Conservation (phyloP, 371 early-diverging fungal genomes). For the Umbelopsis sp. region DNA sequence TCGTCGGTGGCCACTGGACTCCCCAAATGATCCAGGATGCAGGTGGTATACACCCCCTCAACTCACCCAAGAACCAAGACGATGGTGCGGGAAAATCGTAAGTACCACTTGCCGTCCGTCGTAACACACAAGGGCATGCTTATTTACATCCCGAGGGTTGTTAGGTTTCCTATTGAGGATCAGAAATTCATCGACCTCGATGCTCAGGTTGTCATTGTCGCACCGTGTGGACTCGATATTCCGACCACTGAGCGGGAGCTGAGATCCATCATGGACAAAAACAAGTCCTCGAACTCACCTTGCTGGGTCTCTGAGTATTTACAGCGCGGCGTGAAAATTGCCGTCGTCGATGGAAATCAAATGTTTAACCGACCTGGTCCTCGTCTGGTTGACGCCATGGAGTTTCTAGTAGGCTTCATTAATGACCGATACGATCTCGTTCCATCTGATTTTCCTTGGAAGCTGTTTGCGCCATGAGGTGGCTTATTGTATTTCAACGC, state of each 20-base stretch:
- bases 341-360: slow-evolving; percentile 50
- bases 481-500: background rate
- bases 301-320: slow-evolving; percentile 38
- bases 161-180: slow-evolving; percentile 33
- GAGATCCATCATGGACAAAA: slow-evolving; percentile 28
- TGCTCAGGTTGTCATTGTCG: slow-evolving; percentile 44
- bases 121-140: background rate
- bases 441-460: slow-evolving; percentile 40
- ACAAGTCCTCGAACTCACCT: slow-evolving; percentile 15
- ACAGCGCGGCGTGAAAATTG: slow-evolving; percentile 31
- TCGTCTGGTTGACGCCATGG: slow-evolving; percentile 51
- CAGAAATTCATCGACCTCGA: slow-evolving; percentile 29
- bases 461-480: background rate
- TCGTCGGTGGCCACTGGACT: slow-evolving; percentile 59
- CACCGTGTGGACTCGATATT: slow-evolving; percentile 50
- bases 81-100: slow-evolving; percentile 21
- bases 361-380: slow-evolving; percentile 71
- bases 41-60: slow-evolving; percentile 57
- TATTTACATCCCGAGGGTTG: background rate
- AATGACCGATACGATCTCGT: slow-evolving; percentile 34
- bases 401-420: slow-evolving; percentile 44
- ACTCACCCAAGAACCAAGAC: slow-evolving; percentile 32
- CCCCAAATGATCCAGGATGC: slow-evolving; percentile 60
- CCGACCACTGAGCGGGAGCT: slow-evolving; percentile 42
- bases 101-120: background rate